A percentile compares a stretch with the other conserved stretches of the same genome.
phyloP scores from a whole-genome alignment of 2,329 filamentous ascomycete genomes.

The Dothidotthia symphoricarpi region DNA sequence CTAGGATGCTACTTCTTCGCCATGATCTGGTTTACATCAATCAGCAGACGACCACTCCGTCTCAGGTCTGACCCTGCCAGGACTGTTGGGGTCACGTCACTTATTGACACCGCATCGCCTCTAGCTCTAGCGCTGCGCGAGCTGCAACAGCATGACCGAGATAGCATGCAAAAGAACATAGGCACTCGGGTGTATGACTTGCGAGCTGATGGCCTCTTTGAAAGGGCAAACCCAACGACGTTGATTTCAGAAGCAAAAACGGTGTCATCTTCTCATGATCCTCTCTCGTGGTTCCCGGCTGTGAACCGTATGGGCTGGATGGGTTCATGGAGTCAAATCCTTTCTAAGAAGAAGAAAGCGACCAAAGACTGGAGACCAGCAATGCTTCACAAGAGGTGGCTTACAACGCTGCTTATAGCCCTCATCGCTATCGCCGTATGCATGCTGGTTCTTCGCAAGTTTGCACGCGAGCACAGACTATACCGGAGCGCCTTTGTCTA shows the following conservation, averaged over 20 bases:
- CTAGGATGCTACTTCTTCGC: slow-evolving; percentile 6
- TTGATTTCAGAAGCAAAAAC: too few species aligned
- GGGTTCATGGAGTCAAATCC: neutral
- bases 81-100: slow-evolving; percentile 4
- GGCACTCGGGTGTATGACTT: slow-evolving; percentile 1
- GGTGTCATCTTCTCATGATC: too few species aligned
- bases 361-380: slow-evolving; percentile 4
- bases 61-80: slow-evolving; percentile 11
- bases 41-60: slow-evolving; percentile 6
- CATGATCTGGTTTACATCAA: slow-evolving; percentile 5
- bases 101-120: slow-evolving; percentile 1
- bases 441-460: slow-evolving; percentile 8
- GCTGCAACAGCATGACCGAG: slow-evolving; percentile 2
- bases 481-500: slow-evolving; percentile 14
- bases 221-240: neutral
- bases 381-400: slow-evolving; percentile 6
- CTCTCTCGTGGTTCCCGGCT: too few species aligned
- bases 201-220: neutral
- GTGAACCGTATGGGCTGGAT: too few species aligned
- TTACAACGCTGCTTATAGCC: slow-evolving; percentile 1
- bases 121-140: slow-evolving; percentile 1
- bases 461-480: slow-evolving; percentile 4
- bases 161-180: neutral
- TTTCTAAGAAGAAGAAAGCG: neutral
- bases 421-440: slow-evolving; percentile 5